Base-by-base conservation (phyloP, 2,329 filamentous ascomycete genomes). In the Colletotrichum simmondsii region DNA sequence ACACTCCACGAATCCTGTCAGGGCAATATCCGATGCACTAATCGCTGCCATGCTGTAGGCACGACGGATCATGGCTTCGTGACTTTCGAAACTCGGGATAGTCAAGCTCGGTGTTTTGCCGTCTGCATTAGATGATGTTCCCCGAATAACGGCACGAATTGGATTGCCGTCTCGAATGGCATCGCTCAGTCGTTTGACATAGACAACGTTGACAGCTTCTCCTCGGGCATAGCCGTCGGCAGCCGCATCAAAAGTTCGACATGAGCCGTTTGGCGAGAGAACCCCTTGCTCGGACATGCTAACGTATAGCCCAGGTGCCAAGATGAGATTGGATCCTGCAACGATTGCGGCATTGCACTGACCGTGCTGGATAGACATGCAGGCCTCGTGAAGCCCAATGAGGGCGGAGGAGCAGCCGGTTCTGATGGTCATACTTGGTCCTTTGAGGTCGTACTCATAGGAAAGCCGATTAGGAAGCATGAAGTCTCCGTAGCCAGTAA, bases 141-240 rank as follows among this genome's bases (percentile, higher is more conserved):
- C 79, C 2, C 80, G 75, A 22, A 86, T 80, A 7, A 84, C 77
- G 4, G 80, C 81, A 3, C 81, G 75, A 52, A 84, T 79, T 0
- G 81, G 80, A 74, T 88, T 83, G 4, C 82, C 81, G 53, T 86
- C 85, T 5, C 77, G 75, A 7, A 87, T 58, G 0, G 87, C 87
- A 46, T 82, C 80, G 12, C 78, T 76, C 0, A 88, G 76, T 1
- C 75, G 79, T 76, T 88, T 88, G 10, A 89, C 62, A 1, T 85
- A 75, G 4, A 89, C 60, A 5, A 80, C 77, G 0, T 75, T 82
- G 7, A 84, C 75, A 3, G 83, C 87, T 71, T 89, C 87, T 1
- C 83, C 86, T 11, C 86, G 79, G 0, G 79, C 84, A 65, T 87
- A 89, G 0, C 87, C 87, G 63, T 86, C 78, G 1, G 85, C 87